Base-by-base conservation (phyloP, 345 rosid species). In the Durio zibethinus region DNA sequence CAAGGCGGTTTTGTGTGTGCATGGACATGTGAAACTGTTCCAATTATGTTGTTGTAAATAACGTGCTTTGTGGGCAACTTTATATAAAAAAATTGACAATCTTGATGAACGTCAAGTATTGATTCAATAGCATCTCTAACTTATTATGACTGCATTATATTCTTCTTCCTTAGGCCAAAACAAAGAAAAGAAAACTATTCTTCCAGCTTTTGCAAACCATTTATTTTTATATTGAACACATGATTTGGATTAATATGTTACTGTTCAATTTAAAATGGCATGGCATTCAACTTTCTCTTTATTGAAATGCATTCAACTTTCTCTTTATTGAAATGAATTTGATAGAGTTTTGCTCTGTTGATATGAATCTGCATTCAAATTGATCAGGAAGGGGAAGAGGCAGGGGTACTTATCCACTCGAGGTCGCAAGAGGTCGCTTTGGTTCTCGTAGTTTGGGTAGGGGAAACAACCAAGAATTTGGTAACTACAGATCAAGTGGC, bases 301-400 rank as follows among this genome's bases (percentile, higher is more conserved):
- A 21, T 25, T 12, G 35, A 25, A 48, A 71, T 23, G 57, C 9
- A 69, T 3, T 69, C 57, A 47, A 27, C 59, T 47, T 1, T 29
- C 21, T 47, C 18, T 18, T 36, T 61, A 21, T 25, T 12, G 35
- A 25, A 48, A 71, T n/a, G 15, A 33, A 11, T 31, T n/a, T 52
- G 18, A 20, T 52, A 10, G 47, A 20, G 9, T 12, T 5, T 52
- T 53, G 4, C 31, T 20, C 1, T 50, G 43, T 50, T 71, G 42
- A 50, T 29, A 71, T 71, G 60, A 47, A 20, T 29, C 29, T 72
- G 61, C 29, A 10, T n/a, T 52, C 23, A 52, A 72, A 33, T 20
- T 77, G 80, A 81, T 73, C 83, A 83, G 90, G 90, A 79, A 85
- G 99, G 82, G 96, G 97, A 72, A 84, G 98, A 21, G 94, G 99